Percentiles rank a stretch among this genome's conserved stretches.
Conservation (phyloP, 208 protist species). For the Kentomonas sorsogonicus region DNA sequence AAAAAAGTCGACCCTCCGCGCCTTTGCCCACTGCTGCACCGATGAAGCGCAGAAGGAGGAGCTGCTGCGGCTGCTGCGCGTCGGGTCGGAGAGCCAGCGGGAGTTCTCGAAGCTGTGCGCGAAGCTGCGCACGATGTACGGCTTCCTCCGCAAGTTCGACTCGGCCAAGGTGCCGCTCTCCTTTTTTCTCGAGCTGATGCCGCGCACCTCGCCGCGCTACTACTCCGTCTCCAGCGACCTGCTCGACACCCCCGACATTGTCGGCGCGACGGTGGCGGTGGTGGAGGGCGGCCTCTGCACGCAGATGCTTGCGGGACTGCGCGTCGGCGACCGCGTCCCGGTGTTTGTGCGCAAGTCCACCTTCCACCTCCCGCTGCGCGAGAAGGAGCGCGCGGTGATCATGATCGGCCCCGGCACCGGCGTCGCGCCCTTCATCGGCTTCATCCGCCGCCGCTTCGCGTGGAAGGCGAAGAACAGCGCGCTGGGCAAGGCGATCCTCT, state of each 20-base stretch:
- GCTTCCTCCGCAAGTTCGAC: slow-evolving; percentile 78
- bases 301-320: slow-evolving; percentile 68
- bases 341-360: slow-evolving; percentile 91
- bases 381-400: slow-evolving; percentile 78
- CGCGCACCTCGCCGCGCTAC: slow-evolving; percentile 90
- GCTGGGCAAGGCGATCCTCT: slow-evolving; percentile 72
- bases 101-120: slow-evolving; percentile 63
- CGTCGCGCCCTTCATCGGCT: slow-evolving; percentile 93
- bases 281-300: slow-evolving; percentile 91
- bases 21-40: slow-evolving; percentile 82
- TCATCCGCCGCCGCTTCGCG: slow-evolving; percentile 85
- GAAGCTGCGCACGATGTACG: slow-evolving; percentile 69
- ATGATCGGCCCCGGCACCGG: slow-evolving; percentile 96
- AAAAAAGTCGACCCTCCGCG: slow-evolving; percentile 88
- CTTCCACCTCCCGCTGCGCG: slow-evolving; percentile 86
- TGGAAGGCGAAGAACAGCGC: slow-evolving; percentile 67
- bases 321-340: slow-evolving; percentile 58
- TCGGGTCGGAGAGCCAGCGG: slow-evolving; percentile 64
- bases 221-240: slow-evolving; percentile 95
- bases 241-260: slow-evolving; percentile 48
- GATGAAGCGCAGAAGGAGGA: slow-evolving; percentile 69
- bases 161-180: slow-evolving; percentile 72
- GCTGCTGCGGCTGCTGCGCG: slow-evolving; percentile 63
- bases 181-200: slow-evolving; percentile 92
- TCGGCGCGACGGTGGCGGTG: slow-evolving; percentile 86